Evolutionary conservation across 345 rosid genomes (phyloP).

Genomic region (Gossypium arboreum): DNA sequence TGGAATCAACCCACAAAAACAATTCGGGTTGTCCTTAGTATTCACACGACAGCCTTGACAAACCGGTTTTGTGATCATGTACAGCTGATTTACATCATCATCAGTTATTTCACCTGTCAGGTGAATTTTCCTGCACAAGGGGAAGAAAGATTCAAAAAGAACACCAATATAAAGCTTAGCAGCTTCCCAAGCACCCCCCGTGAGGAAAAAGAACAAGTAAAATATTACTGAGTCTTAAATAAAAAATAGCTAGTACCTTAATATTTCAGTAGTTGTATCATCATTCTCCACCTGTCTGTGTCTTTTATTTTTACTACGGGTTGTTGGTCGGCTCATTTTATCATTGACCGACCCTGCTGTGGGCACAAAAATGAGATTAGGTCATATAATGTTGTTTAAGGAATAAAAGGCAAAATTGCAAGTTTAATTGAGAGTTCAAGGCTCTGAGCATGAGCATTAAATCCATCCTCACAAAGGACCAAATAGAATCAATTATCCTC

Average conservation of each 20-base stretch:
- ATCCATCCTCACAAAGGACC: neutral
- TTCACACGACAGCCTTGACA: constrained; percentile 96
- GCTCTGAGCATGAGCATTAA: neutral
- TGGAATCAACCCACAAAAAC: constrained; percentile 84
- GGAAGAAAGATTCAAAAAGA: neutral
- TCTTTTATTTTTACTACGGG: constrained; percentile 70
- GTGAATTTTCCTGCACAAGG: constrained; percentile 64
- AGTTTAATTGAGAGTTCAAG: neutral
- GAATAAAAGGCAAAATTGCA: neutral
- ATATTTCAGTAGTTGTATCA: constrained; percentile 48
- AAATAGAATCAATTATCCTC: neutral
- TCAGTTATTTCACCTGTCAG: constrained; percentile 51
- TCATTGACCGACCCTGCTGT: constrained; percentile 29
- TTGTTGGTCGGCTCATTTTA: constrained; percentile 69
- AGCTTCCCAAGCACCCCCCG: neutral
- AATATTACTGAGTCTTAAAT: neutral
- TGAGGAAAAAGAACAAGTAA: neutral
- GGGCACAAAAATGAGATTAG: neutral
- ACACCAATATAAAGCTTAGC: neutral
- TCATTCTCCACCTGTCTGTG: constrained; percentile 39
- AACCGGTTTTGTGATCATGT: constrained; percentile 64
- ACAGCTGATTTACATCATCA: constrained; percentile 63
- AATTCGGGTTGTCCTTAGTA: constrained; percentile 89
- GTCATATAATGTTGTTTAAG: neutral
- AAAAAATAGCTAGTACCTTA: constrained; percentile 33